phyloP scores from a whole-genome alignment of 1,284 basidiomycete species.

The Heliocybe sulcata region DNA sequence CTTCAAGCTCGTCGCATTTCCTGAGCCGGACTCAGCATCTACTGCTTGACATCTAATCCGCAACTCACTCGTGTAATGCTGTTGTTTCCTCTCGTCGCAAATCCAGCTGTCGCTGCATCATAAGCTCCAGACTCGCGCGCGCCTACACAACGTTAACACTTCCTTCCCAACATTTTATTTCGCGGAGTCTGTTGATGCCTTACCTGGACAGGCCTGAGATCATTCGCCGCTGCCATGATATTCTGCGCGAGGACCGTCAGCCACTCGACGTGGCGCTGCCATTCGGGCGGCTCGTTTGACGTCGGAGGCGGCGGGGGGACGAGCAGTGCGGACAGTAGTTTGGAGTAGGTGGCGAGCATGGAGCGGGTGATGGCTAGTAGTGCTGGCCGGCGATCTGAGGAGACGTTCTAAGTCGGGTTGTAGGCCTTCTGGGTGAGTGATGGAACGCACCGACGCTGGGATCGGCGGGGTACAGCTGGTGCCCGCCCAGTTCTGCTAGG shows the following conservation, averaged over 20 bases:
- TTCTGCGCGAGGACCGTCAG: constrained; percentile 70
- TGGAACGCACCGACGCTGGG: constrained; percentile 47
- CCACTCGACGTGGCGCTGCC: constrained; percentile 69
- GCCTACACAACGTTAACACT: too few relatives aligned
- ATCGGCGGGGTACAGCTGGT: constrained; percentile 67
- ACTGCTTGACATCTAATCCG: background rate
- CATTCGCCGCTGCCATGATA: constrained; percentile 76
- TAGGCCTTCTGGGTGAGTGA: background rate
- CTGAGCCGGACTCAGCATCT: constrained; percentile 14
- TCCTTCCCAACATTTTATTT: too few relatives aligned
- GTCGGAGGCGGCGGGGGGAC: constrained; percentile 49
- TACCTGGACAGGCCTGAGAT: constrained; percentile 77
- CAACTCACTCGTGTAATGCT: constrained; percentile 53
- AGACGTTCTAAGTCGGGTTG: background rate
- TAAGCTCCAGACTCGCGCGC: constrained; percentile 61
- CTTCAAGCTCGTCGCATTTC: constrained; percentile 64
- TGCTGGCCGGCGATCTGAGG: constrained; percentile 63
- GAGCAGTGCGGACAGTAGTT: constrained; percentile 53
- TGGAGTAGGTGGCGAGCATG: constrained; percentile 64
- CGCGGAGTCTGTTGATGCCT: too few relatives aligned
- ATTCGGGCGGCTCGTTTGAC: constrained; percentile 46
- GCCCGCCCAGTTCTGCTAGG: constrained; percentile 60
- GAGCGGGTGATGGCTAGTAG: constrained; percentile 59
- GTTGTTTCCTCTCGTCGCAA: constrained; percentile 61
- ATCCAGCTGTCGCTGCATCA: constrained; percentile 72